Conservation (phyloP, 2,329 filamentous ascomycete species). For the Blastomyces parvus region DNA sequence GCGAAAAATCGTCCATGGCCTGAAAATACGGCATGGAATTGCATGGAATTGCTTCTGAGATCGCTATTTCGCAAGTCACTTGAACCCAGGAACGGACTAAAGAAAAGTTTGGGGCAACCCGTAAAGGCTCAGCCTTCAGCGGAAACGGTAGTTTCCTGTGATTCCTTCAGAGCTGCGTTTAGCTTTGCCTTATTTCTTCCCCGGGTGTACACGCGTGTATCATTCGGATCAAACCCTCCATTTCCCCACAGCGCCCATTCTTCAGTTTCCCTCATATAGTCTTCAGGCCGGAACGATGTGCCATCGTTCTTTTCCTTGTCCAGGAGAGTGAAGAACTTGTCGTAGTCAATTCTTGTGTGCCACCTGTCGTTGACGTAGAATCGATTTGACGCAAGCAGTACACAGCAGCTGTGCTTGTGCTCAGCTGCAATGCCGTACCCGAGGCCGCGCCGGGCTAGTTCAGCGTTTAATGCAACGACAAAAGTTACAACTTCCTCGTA, state of each 20-base stretch:
- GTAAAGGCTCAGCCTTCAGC: background rate
- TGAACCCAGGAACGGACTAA: background rate
- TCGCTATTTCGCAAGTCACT: background rate
- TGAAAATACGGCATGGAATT: background rate
- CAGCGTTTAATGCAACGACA: constrained; percentile 61
- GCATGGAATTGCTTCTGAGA: background rate
- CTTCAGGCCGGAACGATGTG: constrained; percentile 70
- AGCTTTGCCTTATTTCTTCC: constrained; percentile 44
- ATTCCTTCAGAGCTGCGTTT: background rate
- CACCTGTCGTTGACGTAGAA: constrained; percentile 71
- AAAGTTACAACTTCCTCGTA: constrained; percentile 85
- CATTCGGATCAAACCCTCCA: constrained; percentile 85
- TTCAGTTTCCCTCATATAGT: constrained; percentile 82
- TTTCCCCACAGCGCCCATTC: constrained; percentile 95
- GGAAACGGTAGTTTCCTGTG: background rate
- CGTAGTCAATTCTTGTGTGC: constrained; percentile 88
- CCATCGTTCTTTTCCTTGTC: constrained; percentile 51
- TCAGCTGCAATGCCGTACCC: constrained; percentile 88
- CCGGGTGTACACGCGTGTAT: constrained; percentile 79
- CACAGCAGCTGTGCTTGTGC: constrained; percentile 90
- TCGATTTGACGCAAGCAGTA: constrained; percentile 70
- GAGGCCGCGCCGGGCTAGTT: constrained; percentile 60
- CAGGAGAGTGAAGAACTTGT: constrained; percentile 73
- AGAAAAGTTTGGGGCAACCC: background rate
- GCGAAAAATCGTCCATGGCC: background rate